Percentiles rank a stretch among this genome's conserved stretches.
phyloP scores from a whole-genome alignment of 345 rosid genomes.

The Mercurialis annua region DNA sequence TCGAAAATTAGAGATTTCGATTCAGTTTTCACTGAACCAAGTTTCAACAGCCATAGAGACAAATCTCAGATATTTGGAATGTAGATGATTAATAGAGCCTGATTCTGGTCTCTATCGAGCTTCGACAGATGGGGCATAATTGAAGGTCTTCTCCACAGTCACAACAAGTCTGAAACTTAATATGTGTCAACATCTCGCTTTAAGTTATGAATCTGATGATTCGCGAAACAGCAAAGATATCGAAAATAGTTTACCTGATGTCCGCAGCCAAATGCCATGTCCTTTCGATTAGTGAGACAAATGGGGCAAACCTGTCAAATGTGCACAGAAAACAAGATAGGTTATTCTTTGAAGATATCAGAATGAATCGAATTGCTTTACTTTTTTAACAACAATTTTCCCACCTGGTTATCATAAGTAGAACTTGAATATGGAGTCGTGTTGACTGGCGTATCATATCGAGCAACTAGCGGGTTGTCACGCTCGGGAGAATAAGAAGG shows the following conservation, averaged over 20 bases:
- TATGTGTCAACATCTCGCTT: not conserved
- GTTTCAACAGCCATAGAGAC: not conserved
- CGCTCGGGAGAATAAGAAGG: not conserved
- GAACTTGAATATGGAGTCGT: slow-evolving; percentile 34
- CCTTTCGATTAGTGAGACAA: slow-evolving; percentile 54
- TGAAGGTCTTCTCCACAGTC: slow-evolving; percentile 65
- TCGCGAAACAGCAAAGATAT: not conserved
- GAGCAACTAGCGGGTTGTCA: slow-evolving; percentile 18
- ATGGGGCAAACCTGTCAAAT: slow-evolving; percentile 61
- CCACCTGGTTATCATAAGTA: slow-evolving; percentile 50
- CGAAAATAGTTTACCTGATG: slow-evolving; percentile 52
- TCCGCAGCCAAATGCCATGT: slow-evolving; percentile 86
- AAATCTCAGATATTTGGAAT: not conserved
- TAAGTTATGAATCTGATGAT: not conserved
- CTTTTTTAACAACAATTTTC: not conserved
- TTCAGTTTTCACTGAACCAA: slow-evolving; percentile 6
- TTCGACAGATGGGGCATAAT: slow-evolving; percentile 76
- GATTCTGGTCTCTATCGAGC: slow-evolving; percentile 50
- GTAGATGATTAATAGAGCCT: slow-evolving; percentile 46
- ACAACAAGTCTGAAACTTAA: slow-evolving; percentile 53
- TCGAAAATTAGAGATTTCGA: slow-evolving; percentile 1
- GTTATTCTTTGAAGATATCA: not conserved
- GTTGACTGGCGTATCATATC: slow-evolving; percentile 33
- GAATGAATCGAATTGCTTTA: not conserved
- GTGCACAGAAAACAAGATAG: not conserved